Base-by-base conservation (phyloP, 345 rosid species). In the Clarkia xantiana region DNA sequence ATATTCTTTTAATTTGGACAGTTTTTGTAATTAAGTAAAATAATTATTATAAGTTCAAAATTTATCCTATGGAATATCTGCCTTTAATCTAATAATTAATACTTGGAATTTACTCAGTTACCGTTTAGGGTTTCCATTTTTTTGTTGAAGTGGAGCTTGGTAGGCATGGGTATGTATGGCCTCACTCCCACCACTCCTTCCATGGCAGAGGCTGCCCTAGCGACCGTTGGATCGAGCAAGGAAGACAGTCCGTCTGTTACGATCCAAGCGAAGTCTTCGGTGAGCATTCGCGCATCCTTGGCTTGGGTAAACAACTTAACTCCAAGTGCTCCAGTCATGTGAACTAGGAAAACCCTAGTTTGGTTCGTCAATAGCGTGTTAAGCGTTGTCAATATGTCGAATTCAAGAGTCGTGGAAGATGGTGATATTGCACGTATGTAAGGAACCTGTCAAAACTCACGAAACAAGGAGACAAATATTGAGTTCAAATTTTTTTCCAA, bases 321-420 rank as follows among this genome's bases (percentile, higher is more conserved):
- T 6, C 72, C 66, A 1, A 77, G 62, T n/a, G 15, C 3, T 10
- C 65, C 20, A 4, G 19, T 17, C 77, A 71, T 67, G 47, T 62
- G 75, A 5, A 77, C 71, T 13, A 77, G 11, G 43, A 77, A 66
- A 3, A 74, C 77, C 40, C 71, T 50, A 1, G 67, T 66, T 15
- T 62, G 73, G 73, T 44, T 71, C 0, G 9, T 13, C 60, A 56
- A 66, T 14, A 77, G 18, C 34, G 23, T 50, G 45, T 52, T 40
- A 2, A 77, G 67, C 53, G 55, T 65, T 11, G 17, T 39, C 0
- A 22, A 19, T 2, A 74, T 69, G 6, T 54, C 42, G 1, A 23
- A 20, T 17, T 67, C 63, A 2, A 29, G 36, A 29, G 36, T 29
- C 0, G 19, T 0, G 11, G 74, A 69, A 0, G 25, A 43, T 8